These are phyloP conservation scores for Knoxdaviesia proteae DNA, from an alignment of 2,329 filamentous ascomycete genomes.

Conservation along the genomic window DNA sequence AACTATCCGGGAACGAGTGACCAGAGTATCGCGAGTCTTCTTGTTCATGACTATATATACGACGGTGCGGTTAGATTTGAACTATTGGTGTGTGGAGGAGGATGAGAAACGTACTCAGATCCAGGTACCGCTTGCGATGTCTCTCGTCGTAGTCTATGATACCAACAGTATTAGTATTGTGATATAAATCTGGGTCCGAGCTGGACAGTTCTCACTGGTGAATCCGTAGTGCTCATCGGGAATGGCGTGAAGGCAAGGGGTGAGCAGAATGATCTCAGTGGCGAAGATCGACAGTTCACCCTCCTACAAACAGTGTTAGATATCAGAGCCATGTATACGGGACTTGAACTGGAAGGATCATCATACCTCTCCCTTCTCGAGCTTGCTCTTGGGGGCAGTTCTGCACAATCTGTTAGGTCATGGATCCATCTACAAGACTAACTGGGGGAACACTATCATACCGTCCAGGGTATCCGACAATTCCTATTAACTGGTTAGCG, in stretches of 20 bases:
- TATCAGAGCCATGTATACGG: no score
- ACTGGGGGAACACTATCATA: background rate
- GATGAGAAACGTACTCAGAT: constrained; percentile 34
- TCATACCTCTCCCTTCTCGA: constrained; percentile 35
- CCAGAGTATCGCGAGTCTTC: constrained; percentile 59
- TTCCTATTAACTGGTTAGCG: constrained; percentile 8
- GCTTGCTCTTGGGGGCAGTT: constrained; percentile 79
- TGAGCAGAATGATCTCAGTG: constrained; percentile 62
- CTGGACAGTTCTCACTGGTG: constrained; percentile 6
- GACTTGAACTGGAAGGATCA: no score
- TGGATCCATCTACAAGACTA: no score
- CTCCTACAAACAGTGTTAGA: constrained; percentile 17
- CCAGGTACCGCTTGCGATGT: constrained; percentile 81
- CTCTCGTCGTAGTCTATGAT: constrained; percentile 76
- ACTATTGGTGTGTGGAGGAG: no score
- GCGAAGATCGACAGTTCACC: constrained; percentile 93
- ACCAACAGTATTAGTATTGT: no score
- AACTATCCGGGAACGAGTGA: constrained; percentile 61
- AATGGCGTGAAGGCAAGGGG: constrained; percentile 78
- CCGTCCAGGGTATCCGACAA: constrained; percentile 57
- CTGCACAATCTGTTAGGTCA: constrained; percentile 12
- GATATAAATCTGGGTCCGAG: no score
- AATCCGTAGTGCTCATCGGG: constrained; percentile 85
- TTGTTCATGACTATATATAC: constrained; percentile 60
- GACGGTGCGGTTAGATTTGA: background rate